These are phyloP conservation scores for Cymodocea nodosa DNA, from an alignment of 116 monocot species.

Conservation along the genomic window DNA sequence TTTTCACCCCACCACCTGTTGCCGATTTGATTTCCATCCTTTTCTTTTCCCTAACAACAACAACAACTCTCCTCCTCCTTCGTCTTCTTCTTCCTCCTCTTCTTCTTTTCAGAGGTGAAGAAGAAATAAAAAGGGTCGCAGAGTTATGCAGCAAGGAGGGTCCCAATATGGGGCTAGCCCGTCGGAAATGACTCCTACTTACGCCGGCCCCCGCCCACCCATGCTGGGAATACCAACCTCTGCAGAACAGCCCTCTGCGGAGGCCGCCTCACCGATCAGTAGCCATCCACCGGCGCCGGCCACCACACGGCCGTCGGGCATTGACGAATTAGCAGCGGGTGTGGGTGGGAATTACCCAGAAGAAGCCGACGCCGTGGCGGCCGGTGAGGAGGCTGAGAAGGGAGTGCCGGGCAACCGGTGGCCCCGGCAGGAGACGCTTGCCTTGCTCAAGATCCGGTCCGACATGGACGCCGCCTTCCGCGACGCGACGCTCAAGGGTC, in stretches of 20 bases:
- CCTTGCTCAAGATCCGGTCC: conserved; percentile 80
- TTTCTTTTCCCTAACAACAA: not conserved
- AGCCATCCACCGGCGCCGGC: conserved; percentile 31
- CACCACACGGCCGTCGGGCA: conserved; percentile 1
- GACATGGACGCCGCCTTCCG: conserved; percentile 91
- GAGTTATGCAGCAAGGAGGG: conserved; percentile 63
- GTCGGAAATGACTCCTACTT: conserved; percentile 14
- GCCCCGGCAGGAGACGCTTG: conserved; percentile 77
- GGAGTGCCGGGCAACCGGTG: conserved; percentile 45
- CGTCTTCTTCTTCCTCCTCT: not conserved
- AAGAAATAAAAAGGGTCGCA: not conserved
- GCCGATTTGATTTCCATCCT: conserved; percentile 1
- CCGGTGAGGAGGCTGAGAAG: conserved; percentile 28
- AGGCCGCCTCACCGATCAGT: conserved; percentile 60
- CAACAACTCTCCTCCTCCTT: not conserved
- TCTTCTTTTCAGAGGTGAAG: not conserved
- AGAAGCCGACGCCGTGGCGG: conserved; percentile 19
- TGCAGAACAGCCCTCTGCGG: conserved; percentile 17
- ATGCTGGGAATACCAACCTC: conserved; percentile 12
- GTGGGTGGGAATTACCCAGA: conserved; percentile 14
- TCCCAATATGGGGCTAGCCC: conserved; percentile 48
- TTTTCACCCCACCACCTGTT: not conserved
- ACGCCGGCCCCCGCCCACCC: not conserved
- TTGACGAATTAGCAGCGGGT: conserved; percentile 17
- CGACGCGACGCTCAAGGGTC: conserved; percentile 80